These are phyloP conservation scores for Neobulgaria alba DNA, from an alignment of 2,329 filamentous ascomycete species.

Conservation along the genomic window DNA sequence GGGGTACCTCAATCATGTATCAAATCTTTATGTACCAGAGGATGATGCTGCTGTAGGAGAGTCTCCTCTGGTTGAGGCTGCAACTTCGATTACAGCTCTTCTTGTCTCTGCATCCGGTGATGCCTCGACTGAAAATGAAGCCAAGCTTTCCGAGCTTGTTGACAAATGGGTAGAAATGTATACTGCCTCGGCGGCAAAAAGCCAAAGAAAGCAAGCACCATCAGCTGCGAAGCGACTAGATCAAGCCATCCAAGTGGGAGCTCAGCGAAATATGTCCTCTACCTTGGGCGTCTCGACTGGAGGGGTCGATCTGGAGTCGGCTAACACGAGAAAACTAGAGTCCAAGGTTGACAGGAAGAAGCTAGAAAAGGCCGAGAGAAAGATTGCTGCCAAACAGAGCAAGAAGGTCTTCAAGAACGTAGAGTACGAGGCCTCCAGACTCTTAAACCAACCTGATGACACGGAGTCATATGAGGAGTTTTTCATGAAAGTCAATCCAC, in stretches of 20 bases:
- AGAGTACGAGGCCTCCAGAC: conserved; percentile 88
- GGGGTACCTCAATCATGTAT: conserved; percentile 90
- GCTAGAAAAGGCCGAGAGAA: conserved; percentile 94
- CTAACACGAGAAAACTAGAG: conserved; percentile 87
- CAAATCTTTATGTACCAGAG: conserved; percentile 71
- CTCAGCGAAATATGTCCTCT: conserved; percentile 91
- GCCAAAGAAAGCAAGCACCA: conserved; percentile 60
- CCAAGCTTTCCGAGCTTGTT: conserved; percentile 73
- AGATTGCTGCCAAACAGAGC: conserved; percentile 96
- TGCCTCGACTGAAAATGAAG: conserved; percentile 60
- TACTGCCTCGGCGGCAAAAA: conserved; percentile 57
- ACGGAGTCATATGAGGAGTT: conserved; percentile 97
- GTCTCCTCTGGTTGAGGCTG: conserved; percentile 78
- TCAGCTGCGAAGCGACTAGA: conserved; percentile 78
- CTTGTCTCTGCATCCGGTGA: conserved; percentile 90
- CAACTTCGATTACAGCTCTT: conserved; percentile 74
- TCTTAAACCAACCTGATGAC: conserved; percentile 75
- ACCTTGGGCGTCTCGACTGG: conserved; percentile 81
- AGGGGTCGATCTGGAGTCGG: conserved; percentile 85
- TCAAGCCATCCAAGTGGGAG: conserved; percentile 88
- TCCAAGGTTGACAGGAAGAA: conserved; percentile 98
- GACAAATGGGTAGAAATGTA: conserved; percentile 83
- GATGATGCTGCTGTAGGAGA: conserved; percentile 53
- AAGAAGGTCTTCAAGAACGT: conserved; percentile 98
- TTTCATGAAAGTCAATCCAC: conserved; percentile 98